A percentile compares a stretch with the other conserved stretches of the same genome.
phyloP scores from a whole-genome alignment of 805 yeast species.

The Barnettozyma wickerhamii region DNA sequence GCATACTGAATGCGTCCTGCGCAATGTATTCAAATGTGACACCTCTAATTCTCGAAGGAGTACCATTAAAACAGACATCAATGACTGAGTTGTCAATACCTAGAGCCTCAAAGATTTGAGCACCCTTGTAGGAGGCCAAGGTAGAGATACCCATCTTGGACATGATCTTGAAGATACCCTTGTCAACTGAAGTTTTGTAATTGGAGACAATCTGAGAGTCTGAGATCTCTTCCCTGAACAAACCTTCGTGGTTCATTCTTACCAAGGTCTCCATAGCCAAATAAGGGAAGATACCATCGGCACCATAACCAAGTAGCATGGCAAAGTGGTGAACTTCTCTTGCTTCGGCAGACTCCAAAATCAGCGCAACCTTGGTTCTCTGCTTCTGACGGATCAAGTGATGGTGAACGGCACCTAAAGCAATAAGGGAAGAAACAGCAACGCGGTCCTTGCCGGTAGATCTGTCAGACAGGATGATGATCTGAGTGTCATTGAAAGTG shows the following conservation, averaged over 20 bases:
- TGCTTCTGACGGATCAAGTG: constrained; percentile 93
- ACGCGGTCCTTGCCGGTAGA: constrained; percentile 56
- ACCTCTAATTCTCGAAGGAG: constrained; percentile 96
- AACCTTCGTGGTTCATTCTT: constrained; percentile 77
- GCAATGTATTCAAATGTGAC: constrained; percentile 93
- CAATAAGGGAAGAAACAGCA: constrained; percentile 82
- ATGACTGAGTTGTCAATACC: constrained; percentile 95
- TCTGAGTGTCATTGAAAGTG: constrained; percentile 67
- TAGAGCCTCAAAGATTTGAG: constrained; percentile 95
- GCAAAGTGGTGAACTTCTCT: constrained; percentile 96
- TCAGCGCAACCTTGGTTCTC: constrained; percentile 89
- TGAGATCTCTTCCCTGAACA: constrained; percentile 53
- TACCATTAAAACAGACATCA: constrained; percentile 94
- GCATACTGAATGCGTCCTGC: constrained; percentile 92
- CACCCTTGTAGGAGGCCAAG: constrained; percentile 97
- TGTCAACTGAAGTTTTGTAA: constrained; percentile 80
- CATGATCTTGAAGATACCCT: constrained; percentile 95
- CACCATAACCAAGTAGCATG: constrained; percentile 94
- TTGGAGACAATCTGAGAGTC: constrained; percentile 64
- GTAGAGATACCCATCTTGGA: constrained; percentile 99
- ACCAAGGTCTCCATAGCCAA: constrained; percentile 85
- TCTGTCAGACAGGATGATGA: constrained; percentile 75
- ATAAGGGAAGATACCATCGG: constrained; percentile 93
- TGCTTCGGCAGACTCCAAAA: constrained; percentile 94
- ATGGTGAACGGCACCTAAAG: constrained; percentile 97